phyloP scores from a whole-genome alignment of 1,284 basidiomycete genomes.

The Rugosomyces carneus region DNA sequence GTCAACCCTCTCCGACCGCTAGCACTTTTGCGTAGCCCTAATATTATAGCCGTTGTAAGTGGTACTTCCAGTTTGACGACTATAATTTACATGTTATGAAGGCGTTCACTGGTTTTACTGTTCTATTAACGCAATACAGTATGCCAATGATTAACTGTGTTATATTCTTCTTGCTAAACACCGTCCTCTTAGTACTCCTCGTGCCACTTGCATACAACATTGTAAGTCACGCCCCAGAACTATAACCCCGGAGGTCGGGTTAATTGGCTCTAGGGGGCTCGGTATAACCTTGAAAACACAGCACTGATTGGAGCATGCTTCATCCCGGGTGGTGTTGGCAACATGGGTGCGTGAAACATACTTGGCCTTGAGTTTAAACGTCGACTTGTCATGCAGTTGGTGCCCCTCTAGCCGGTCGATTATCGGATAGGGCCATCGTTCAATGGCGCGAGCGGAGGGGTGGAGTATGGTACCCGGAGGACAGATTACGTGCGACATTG shows the following conservation, averaged over 20 bases:
- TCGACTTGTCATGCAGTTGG: slow-evolving; percentile 20
- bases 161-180: too few relatives aligned
- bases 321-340: slow-evolving; percentile 29
- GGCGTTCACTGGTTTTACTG: slow-evolving; percentile 11
- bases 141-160: background rate
- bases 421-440: slow-evolving; percentile 26
- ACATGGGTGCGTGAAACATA: slow-evolving; percentile 25
- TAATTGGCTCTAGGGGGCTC: slow-evolving; percentile 8
- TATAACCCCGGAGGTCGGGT: background rate
- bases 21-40: slow-evolving; percentile 27
- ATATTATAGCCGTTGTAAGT: slow-evolving; percentile 27
- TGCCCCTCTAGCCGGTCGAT: slow-evolving; percentile 25
- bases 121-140: slow-evolving; percentile 16
- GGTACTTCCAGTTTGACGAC: background rate
- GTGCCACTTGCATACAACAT: slow-evolving; percentile 21
- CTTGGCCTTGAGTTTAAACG: background rate
- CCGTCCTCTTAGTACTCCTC: slow-evolving; percentile 17
- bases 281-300: slow-evolving; percentile 25
- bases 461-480: slow-evolving; percentile 20
- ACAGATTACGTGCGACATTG: slow-evolving; percentile 17
- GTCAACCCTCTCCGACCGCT: slow-evolving; percentile 28
- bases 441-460: slow-evolving; percentile 21
- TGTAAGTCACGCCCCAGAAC: slow-evolving; percentile 5
- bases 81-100: background rate
- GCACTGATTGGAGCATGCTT: slow-evolving; percentile 32